A percentile compares a stretch with the other conserved stretches of the same genome.
phyloP scores from a whole-genome alignment of 179 eudicot genomes.

The Camellia oleifera region DNA sequence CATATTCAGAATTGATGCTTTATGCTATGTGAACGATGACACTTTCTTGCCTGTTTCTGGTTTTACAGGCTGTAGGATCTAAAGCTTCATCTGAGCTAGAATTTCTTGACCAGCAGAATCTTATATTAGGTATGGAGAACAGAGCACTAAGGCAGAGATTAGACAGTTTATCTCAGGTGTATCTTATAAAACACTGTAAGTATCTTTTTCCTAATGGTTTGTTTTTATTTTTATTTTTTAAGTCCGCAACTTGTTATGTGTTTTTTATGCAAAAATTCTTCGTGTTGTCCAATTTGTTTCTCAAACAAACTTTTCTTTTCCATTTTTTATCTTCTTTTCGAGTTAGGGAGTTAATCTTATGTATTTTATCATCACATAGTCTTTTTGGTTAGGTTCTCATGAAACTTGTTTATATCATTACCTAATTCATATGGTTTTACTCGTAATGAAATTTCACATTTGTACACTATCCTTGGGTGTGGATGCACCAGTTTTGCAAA shows the following conservation, averaged over 20 bases:
- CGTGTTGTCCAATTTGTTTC: not conserved
- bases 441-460: too few relatives aligned
- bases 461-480: too few relatives aligned
- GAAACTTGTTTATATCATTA: too few relatives aligned
- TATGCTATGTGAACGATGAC: not conserved
- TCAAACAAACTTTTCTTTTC: too few relatives aligned
- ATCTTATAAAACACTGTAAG: constrained; percentile 67
- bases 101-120: constrained; percentile 73
- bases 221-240: not conserved
- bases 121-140: constrained; percentile 77
- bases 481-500: too few relatives aligned
- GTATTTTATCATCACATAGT: too few relatives aligned
- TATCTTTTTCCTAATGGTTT: not conserved
- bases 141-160: constrained; percentile 72
- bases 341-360: too few relatives aligned
- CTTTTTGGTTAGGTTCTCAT: too few relatives aligned
- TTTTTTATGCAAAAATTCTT: not conserved
- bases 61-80: constrained; percentile 55
- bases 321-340: too few relatives aligned
- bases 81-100: constrained; percentile 65
- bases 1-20: not conserved
- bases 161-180: constrained; percentile 70
- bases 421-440: too few relatives aligned
- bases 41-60: not conserved
- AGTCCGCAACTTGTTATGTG: not conserved